phyloP scores from a whole-genome alignment of 2,329 filamentous ascomycete species.

The Calonectria pauciramosa region DNA sequence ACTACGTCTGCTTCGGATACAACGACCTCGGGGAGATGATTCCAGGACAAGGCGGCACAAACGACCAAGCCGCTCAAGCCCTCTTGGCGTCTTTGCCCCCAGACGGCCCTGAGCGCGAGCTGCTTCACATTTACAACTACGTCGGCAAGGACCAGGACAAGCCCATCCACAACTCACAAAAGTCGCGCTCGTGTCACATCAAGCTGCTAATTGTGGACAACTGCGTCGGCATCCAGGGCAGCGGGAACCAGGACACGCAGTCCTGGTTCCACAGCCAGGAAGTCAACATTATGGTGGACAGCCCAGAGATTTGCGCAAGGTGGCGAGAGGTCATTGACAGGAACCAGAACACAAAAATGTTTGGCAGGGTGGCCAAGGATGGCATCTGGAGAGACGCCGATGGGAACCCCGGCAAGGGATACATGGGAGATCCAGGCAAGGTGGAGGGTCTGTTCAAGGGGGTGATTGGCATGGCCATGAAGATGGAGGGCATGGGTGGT shows the following conservation, averaged over 20 bases:
- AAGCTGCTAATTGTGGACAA: slow-evolving; percentile 83
- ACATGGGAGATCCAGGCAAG: slow-evolving; percentile 36
- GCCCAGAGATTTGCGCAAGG: slow-evolving; percentile 67
- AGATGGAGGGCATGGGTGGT: slow-evolving; percentile 26
- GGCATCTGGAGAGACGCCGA: slow-evolving; percentile 36
- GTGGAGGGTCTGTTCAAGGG: slow-evolving; percentile 31
- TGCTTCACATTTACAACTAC: slow-evolving; percentile 77
- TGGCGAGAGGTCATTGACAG: slow-evolving; percentile 74
- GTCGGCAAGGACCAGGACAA: slow-evolving; percentile 79
- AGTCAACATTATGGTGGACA: slow-evolving; percentile 82
- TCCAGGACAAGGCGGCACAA: slow-evolving; percentile 81
- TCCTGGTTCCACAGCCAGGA: slow-evolving; percentile 85
- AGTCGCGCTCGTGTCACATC: slow-evolving; percentile 79
- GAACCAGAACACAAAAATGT: slow-evolving; percentile 76
- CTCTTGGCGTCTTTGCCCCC: slow-evolving; percentile 69
- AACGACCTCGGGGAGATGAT: slow-evolving; percentile 84
- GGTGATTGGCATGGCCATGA: slow-evolving; percentile 28
- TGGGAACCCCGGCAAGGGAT: slow-evolving; percentile 31
- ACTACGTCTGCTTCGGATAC: slow-evolving; percentile 83
- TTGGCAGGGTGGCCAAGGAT: slow-evolving; percentile 58
- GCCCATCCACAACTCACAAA: slow-evolving; percentile 76
- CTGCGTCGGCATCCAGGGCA: slow-evolving; percentile 78
- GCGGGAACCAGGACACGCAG: slow-evolving; percentile 86
- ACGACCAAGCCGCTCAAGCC: slow-evolving; percentile 76
- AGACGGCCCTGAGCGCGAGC: slow-evolving; percentile 49